Evolutionary conservation across 2,329 filamentous ascomycete species (phyloP).

Genomic region (Aspergillus texensis): DNA sequence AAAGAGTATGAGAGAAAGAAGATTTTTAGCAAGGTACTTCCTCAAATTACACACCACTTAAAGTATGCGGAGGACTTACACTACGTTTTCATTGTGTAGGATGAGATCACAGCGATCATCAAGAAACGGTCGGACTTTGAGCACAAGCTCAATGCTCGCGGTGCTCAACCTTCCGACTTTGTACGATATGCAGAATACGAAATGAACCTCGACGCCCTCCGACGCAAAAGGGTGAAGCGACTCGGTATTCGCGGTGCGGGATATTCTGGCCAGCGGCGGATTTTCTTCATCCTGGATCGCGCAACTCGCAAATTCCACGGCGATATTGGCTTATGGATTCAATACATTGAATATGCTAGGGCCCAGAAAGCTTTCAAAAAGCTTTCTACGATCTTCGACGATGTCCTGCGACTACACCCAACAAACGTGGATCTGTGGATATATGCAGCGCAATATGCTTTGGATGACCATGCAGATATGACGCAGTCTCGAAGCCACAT

Average conservation of each 20-base stretch:
- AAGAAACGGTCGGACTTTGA: slow-evolving; percentile 92
- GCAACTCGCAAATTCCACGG: slow-evolving; percentile 82
- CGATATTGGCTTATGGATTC: slow-evolving; percentile 80
- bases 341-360: slow-evolving; percentile 81
- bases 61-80: slow-evolving; percentile 12
- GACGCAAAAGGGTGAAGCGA: slow-evolving; percentile 79
- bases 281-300: slow-evolving; percentile 88
- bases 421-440: slow-evolving; percentile 83
- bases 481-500: slow-evolving; percentile 80
- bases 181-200: slow-evolving; percentile 77
- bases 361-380: slow-evolving; percentile 66
- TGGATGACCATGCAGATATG: slow-evolving; percentile 84
- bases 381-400: slow-evolving; percentile 61
- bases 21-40: slow-evolving; percentile 75
- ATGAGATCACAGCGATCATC: slow-evolving; percentile 87
- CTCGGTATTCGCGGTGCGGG: slow-evolving; percentile 73
- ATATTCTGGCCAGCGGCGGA: slow-evolving; percentile 75
- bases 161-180: slow-evolving; percentile 76
- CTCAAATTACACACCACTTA: neutral
- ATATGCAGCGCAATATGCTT: slow-evolving; percentile 73
- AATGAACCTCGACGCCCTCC: slow-evolving; percentile 70
- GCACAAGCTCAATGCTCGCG: slow-evolving; percentile 82
- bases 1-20: slow-evolving; percentile 90
- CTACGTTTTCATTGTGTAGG: slow-evolving; percentile 50
- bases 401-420: slow-evolving; percentile 82